Percentiles rank a stretch among this genome's conserved stretches.
Evolutionary conservation across 2,329 filamentous ascomycete genomes (phyloP).

Genomic region (Cordyceps militaris): DNA sequence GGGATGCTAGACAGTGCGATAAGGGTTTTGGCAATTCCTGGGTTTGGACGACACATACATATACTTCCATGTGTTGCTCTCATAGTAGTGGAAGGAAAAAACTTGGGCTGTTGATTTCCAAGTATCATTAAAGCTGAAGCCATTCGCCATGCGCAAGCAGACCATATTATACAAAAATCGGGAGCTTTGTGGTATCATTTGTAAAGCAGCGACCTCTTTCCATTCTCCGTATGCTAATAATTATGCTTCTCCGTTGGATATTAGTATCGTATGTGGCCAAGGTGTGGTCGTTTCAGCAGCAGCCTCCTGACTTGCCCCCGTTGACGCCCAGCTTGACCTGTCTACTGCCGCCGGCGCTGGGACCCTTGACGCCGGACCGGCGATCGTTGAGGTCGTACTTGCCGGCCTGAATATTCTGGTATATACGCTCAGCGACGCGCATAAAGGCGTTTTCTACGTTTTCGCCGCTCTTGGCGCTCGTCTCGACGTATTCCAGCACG

Average conservation of each 20-base stretch:
- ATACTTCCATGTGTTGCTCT: too few relatives aligned
- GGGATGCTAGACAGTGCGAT: too few relatives aligned
- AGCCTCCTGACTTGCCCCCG: slow-evolving; percentile 36
- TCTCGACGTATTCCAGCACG: slow-evolving; percentile 91
- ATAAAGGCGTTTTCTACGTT: slow-evolving; percentile 91
- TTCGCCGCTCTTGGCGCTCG: slow-evolving; percentile 89
- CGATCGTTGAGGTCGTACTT: slow-evolving; percentile 92
- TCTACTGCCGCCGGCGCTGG: slow-evolving; percentile 40
- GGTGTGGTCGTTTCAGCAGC: slow-evolving; percentile 29
- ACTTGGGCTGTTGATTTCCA: too few relatives aligned
- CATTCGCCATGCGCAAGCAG: not conserved
- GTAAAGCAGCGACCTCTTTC: not conserved
- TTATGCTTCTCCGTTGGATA: not conserved
- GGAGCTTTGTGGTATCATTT: not conserved
- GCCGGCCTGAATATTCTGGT: slow-evolving; percentile 91
- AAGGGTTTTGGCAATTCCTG: too few relatives aligned
- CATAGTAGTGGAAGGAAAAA: too few relatives aligned
- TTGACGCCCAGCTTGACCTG: slow-evolving; percentile 40
- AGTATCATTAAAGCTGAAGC: too few relatives aligned
- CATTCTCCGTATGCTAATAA: not conserved
- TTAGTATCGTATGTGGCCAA: not conserved
- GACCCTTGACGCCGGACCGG: slow-evolving; percentile 80
- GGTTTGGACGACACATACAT: too few relatives aligned
- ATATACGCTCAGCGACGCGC: slow-evolving; percentile 90
- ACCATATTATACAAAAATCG: not conserved